These are phyloP conservation scores for Trichodelitschia bisporula DNA, from an alignment of 495 filamentous ascomycete species.

Conservation along the genomic window DNA sequence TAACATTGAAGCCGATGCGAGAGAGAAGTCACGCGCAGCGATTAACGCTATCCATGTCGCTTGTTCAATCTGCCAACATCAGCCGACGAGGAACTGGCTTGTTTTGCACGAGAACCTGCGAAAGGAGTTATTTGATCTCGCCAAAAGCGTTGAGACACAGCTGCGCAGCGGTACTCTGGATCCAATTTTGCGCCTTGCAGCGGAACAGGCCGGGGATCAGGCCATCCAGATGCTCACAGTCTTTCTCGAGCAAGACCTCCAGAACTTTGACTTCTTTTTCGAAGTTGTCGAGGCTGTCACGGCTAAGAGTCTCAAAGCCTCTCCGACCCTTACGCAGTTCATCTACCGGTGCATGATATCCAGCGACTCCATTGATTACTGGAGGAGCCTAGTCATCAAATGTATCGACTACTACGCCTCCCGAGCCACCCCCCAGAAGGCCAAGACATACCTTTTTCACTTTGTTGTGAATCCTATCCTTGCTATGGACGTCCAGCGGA, in stretches of 20 bases:
- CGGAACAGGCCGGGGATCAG: constrained; percentile 71
- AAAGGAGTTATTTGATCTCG: constrained; percentile 37
- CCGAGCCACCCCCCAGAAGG: constrained; percentile 52
- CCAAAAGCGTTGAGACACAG: constrained; percentile 48
- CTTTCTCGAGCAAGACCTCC: constrained; percentile 45
- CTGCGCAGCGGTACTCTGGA: constrained; percentile 44
- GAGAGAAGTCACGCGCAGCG: constrained; percentile 37
- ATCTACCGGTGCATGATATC: constrained; percentile 70
- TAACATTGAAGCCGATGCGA: constrained; percentile 34
- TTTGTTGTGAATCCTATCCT: constrained; percentile 90
- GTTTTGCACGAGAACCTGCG: constrained; percentile 49
- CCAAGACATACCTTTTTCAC: constrained; percentile 79
- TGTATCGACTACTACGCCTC: constrained; percentile 74
- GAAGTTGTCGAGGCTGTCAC: constrained; percentile 66
- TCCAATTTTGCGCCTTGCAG: constrained; percentile 50
- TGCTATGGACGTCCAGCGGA: constrained; percentile 79
- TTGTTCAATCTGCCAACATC: constrained; percentile 40
- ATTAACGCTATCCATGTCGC: constrained; percentile 77
- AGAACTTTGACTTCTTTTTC: constrained; percentile 77
- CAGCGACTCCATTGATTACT: constrained; percentile 69
- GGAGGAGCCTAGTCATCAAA: constrained; percentile 57
- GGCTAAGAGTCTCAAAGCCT: constrained; percentile 51
- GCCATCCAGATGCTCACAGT: constrained; percentile 66
- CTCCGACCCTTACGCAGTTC: constrained; percentile 49
- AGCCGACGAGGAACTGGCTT: constrained; percentile 42